Evolutionary conservation across 768 basidiomycete genomes (phyloP), one percentile per base, ranked within the genome.

Genomic region (Trametes meyenii): DNA sequence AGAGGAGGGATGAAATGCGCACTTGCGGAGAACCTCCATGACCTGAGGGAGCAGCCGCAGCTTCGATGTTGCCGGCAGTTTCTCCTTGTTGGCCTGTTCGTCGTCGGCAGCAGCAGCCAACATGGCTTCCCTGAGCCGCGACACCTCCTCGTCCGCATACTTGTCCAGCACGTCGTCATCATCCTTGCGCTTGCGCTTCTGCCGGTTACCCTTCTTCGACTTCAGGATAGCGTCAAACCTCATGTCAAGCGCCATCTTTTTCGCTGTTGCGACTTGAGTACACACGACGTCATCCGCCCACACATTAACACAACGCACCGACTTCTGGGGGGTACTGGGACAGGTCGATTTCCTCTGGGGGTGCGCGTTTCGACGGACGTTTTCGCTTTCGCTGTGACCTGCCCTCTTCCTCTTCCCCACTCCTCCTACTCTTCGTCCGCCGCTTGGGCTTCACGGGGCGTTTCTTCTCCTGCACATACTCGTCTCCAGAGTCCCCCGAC

Each of bases 1-100:
- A 23, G n/a, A 35, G 51, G 7, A 7, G 23, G 21, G 11, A 16
- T 33, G 43, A 16, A 21, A 23, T 3, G 77, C 89, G 55, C 70
- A 96, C 96, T 96, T 98, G 75, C 94, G 89, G 58, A 99, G 81
- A 3, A 92, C 88, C 13, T 92, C 90, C 85, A 97, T 90, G 24
- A 96, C 96, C 66, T 92, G 87, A n/a, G 88, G 85, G 29, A 99
- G 80, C 70, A 95, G 79, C 56, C 80, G 84, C 35, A 98, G 83
- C 75, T 99, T 99, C 43, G 85, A 80, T 12, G 86, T 84, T 12
- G 95, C 97, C 0, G 96, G 95, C 12, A 85, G 70, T 67, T 90
- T 92, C 36, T 89, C 86, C 51, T 81, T 76, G 73, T 96, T 96
- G 6, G 92, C 82, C 52, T 86, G 83, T 39, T 87, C 82, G 70